Evolutionary conservation across 2,329 filamentous ascomycete species (phyloP).

Genomic region (Colletotrichum graminicola): DNA sequence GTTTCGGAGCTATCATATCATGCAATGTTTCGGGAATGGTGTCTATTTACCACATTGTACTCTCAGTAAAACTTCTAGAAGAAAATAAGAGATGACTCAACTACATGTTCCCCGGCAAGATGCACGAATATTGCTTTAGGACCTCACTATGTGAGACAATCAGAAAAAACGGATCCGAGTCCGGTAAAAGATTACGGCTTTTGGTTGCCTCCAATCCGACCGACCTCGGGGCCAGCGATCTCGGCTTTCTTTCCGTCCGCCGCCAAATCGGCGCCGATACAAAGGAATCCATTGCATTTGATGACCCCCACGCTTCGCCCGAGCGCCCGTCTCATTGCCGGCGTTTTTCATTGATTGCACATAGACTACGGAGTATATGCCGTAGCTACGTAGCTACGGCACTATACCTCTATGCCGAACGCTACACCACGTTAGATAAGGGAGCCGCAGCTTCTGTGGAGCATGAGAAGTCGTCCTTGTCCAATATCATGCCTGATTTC

Average conservation of each 20-base stretch:
- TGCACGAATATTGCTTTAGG: no score
- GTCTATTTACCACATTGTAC: no score
- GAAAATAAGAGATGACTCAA: background rate
- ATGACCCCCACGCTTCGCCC: constrained; percentile 22
- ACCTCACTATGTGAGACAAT: background rate
- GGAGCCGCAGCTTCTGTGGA: constrained; percentile 20
- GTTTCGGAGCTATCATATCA: background rate
- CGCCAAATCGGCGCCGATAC: constrained; percentile 12
- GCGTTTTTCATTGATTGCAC: background rate
- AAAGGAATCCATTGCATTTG: background rate
- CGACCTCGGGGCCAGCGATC: constrained; percentile 28
- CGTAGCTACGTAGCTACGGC: no score
- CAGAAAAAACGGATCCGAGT: constrained; percentile 29
- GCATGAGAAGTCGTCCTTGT: constrained; percentile 22
- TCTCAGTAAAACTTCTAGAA: background rate
- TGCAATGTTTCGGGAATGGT: no score
- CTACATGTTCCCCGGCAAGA: no score
- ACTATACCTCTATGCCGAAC: background rate
- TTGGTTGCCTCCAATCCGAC: constrained; percentile 22
- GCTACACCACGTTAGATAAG: constrained; percentile 25
- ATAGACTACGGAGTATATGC: no score
- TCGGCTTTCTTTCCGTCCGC: constrained; percentile 30
- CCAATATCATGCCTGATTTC: constrained; percentile 39
- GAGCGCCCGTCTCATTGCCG: constrained; percentile 19
- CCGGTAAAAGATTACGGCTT: constrained; percentile 2